Percentiles rank a stretch among this genome's conserved stretches.
Evolutionary conservation across 1,284 basidiomycete genomes (phyloP).

Genomic region (Agroathelia rolfsii): DNA sequence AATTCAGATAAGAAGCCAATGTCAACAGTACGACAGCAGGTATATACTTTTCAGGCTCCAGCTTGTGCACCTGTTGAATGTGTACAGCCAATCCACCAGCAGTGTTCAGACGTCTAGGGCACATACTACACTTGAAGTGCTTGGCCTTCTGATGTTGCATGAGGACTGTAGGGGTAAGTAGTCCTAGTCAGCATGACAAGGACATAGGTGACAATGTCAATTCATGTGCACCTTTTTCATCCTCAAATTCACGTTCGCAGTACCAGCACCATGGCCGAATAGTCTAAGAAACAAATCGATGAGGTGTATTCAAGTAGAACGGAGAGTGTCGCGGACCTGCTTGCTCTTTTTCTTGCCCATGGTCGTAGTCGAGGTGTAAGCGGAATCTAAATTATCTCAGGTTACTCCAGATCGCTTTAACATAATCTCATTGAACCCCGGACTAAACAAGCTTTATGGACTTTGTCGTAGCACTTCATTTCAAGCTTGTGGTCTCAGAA

Average conservation of each 20-base stretch:
- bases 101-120: constrained; percentile 91
- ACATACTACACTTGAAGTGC: constrained; percentile 96
- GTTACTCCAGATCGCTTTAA: too few relatives aligned
- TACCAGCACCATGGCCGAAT: constrained; percentile 97
- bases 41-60: constrained; percentile 88
- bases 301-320: neutral
- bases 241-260: constrained; percentile 97
- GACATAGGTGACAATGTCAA: too few relatives aligned
- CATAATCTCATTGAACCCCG: too few relatives aligned
- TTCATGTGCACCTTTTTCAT: constrained; percentile 84
- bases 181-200: too few relatives aligned
- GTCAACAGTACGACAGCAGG: constrained; percentile 2
- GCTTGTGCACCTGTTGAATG: constrained; percentile 97
- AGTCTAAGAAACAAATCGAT: constrained; percentile 35
- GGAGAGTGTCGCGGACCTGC: constrained; percentile 37
- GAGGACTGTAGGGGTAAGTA: constrained; percentile 72
- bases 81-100: constrained; percentile 98
- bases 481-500: too few relatives aligned
- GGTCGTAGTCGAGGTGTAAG: too few relatives aligned
- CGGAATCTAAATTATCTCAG: too few relatives aligned
- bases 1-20: constrained; percentile 10
- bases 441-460: too few relatives aligned
- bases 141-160: constrained; percentile 99
- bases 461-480: too few relatives aligned
- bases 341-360: constrained; percentile 82